Evolutionary conservation across 495 filamentous ascomycete genomes (phyloP), one percentile per base, ranked within the genome.

Genomic region (Penicillium nucicola): DNA sequence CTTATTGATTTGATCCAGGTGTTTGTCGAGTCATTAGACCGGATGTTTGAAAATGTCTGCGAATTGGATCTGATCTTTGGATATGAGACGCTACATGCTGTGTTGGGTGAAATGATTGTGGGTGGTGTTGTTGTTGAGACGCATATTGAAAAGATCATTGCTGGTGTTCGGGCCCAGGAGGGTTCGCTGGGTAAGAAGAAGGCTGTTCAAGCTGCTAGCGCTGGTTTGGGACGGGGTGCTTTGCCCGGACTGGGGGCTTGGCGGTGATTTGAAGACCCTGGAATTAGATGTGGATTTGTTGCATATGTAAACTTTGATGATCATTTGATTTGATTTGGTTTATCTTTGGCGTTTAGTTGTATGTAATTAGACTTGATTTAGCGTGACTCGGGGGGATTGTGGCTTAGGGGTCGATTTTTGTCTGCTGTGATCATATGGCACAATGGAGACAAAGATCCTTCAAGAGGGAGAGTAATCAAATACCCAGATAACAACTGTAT

Each of bases 1-100:
- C 79, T 98, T 1, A 89, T 98, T 28, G 93, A 98, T 69, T 75
- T 98, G 42, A 97, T 98, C 59, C 93, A 97, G 68, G 93, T 97
- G 20, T 97, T 96, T 56, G 93, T 98, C 45, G 92, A 97, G 70
- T 83, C 95, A 15, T 80, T 98, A 17, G 93, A 98, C 67, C 81
- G 89, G 48, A 77, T 98, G 45, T 97, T 97, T 65, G 92, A 97
- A 75, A 96, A 97, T 60, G 93, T 98, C 19, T 98, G 93, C 76
- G 93, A 98, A 70, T 74, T 98, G 41, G 93, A 98, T 65, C 78
- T 98, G 46, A 98, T 97, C 68, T 98, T 97, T 74, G 96, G 96
- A 57, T 98, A 96, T 66, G 93, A 98, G 79, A 92, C 90, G 23
- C 80, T 97, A 66, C 93, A 98, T 73, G 88, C 93, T 5, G 82